Base-by-base conservation (phyloP, 2,329 filamentous ascomycete species). In the Aspergillus latus region DNA sequence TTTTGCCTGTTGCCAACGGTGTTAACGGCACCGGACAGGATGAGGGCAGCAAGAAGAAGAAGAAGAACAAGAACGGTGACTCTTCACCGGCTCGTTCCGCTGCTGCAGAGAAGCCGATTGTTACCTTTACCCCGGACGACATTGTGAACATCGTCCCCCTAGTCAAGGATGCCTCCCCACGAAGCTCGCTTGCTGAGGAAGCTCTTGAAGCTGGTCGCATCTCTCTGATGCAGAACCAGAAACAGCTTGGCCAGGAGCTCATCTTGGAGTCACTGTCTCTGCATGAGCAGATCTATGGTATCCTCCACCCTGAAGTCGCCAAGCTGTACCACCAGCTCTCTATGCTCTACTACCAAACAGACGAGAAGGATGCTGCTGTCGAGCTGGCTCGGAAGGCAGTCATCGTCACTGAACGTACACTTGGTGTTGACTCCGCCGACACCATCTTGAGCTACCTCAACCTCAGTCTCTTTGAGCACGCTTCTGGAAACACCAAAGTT, bases 241-340 rank as follows among this genome's bases (percentile, higher is more conserved):
- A 90, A 78, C 94, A 97, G 76, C 85, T 99, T 45, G 94, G 94
- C 40, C 92, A 97, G 75, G 94, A 99, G 74, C 83, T 99, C 55
- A 84, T 99, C 30, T 80, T 97, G n/a, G 94, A 99, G 75, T 97
- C 92, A 36, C 79, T 99, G 59, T 96, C 94, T 45, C 80, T 99
- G 43, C 93, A 99, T 69, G 94, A 99, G 80, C 94, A 99, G 75
- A 97, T 99, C 64, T 99, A 99, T 68, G 94, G 94, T 59, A 95
- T 97, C 56, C 82, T 99, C 28, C 94, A 99, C 72, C 92, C 94
- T 1, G 94, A 99, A 76, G 93, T 97, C 58, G 94, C 93, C 46
- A 87, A 92, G 62, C 89, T 96, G 30, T 99, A 99, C 80, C 93
- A 96, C 75, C 92, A 89, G 51, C 77, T 99, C 45, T 96, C 94